Percentiles rank a stretch among this genome's conserved stretches.
phyloP scores from a whole-genome alignment of 257 asterid species.

The Echium plantagineum region DNA sequence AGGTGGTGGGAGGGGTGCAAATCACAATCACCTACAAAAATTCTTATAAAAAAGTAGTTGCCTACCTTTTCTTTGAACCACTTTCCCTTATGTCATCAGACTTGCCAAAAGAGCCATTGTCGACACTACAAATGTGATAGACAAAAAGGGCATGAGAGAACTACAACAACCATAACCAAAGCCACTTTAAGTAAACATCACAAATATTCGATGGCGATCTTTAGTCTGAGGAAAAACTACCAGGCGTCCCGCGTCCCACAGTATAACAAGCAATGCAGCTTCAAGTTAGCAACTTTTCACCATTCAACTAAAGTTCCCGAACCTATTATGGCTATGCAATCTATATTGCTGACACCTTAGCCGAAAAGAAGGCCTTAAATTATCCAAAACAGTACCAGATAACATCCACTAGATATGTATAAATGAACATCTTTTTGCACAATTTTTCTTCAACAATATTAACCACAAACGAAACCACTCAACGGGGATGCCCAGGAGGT shows the following conservation, averaged over 20 bases:
- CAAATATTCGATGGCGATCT: too few species aligned
- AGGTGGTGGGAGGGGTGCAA: neutral
- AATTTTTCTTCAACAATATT: too few species aligned
- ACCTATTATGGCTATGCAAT: neutral
- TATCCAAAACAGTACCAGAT: too few species aligned
- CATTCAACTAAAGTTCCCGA: neutral
- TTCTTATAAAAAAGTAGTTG: neutral
- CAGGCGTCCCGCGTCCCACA: too few species aligned
- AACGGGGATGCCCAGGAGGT: too few species aligned
- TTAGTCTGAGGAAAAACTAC: too few species aligned
- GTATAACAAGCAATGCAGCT: neutral
- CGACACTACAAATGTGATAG: conserved; percentile 34
- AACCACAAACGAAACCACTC: too few species aligned
- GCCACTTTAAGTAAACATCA: neutral
- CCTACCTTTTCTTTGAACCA: conserved; percentile 70
- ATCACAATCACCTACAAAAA: neutral
- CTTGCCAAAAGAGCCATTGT: conserved; percentile 52
- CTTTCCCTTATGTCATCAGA: conserved; percentile 47
- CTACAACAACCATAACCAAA: neutral
- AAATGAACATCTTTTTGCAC: too few species aligned
- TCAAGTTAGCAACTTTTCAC: neutral
- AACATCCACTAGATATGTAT: too few species aligned
- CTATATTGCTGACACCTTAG: too few species aligned
- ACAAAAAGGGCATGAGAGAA: neutral
- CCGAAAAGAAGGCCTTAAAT: too few species aligned